A percentile compares a stretch with the other conserved stretches of the same genome.
These are phyloP conservation scores for Gracilaria vermiculophylla DNA, from an alignment of 23 red algal genomes.

Conservation along the genomic window DNA sequence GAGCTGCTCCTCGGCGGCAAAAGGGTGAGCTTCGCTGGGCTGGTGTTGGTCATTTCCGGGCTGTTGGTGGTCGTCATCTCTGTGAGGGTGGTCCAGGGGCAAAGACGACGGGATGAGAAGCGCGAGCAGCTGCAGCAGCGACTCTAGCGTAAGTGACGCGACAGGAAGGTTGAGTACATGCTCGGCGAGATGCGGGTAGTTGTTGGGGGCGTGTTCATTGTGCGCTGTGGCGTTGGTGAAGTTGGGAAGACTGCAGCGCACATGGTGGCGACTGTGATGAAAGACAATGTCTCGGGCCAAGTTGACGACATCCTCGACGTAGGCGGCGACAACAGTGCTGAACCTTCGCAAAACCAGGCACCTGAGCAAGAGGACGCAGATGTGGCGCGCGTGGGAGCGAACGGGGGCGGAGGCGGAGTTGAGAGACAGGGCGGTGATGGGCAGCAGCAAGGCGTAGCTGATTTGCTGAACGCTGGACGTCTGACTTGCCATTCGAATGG, in stretches of 20 bases:
- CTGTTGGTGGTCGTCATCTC: background rate
- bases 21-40: too few relatives aligned
- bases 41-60: too few relatives aligned
- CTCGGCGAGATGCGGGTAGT: background rate
- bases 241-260: background rate
- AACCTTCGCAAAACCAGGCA: slow-evolving; percentile 4
- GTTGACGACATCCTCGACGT: slow-evolving; percentile 35
- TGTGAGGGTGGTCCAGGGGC: background rate
- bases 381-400: slow-evolving; percentile 4
- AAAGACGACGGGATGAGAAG: slow-evolving; percentile 27
- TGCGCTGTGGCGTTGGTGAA: background rate
- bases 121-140: slow-evolving; percentile 37
- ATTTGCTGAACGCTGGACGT: background rate
- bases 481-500: slow-evolving; percentile 22
- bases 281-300: background rate
- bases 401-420: slow-evolving; percentile 11
- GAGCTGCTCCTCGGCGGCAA: background rate
- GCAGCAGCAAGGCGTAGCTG: slow-evolving; percentile 11
- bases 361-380: slow-evolving; percentile 15
- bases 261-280: background rate
- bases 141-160: background rate
- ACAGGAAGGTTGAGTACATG: slow-evolving; percentile 7
- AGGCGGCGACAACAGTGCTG: background rate
- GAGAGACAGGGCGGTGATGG: slow-evolving; percentile 40
- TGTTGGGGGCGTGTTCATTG: background rate